phyloP scores from a whole-genome alignment of 2,329 filamentous ascomycete species.

The Trichophyton benhamiae region DNA sequence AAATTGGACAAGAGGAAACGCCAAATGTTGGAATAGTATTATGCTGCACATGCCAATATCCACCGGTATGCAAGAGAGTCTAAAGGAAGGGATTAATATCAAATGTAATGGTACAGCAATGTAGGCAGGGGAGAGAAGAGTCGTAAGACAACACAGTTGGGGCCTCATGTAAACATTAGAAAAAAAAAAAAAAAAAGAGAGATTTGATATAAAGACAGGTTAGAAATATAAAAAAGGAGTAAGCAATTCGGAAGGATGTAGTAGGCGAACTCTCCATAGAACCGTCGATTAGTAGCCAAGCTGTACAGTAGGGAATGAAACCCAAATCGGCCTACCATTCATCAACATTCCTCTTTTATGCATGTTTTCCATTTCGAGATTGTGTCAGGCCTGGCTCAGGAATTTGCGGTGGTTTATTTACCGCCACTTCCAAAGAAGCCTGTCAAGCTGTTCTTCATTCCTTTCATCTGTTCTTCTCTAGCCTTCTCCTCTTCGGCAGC shows the following conservation, averaged over 20 bases:
- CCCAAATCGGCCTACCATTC: not conserved
- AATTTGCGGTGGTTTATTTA: not conserved
- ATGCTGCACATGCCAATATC: not conserved
- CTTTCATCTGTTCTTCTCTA: slow-evolving; percentile 81
- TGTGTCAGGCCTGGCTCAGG: not conserved
- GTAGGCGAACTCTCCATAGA: not conserved
- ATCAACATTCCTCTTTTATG: not conserved
- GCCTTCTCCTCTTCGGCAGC: slow-evolving; percentile 75
- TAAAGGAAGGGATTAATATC: not conserved
- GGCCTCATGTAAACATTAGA: not conserved
- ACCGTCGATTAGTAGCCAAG: not conserved
- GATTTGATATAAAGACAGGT: not conserved
- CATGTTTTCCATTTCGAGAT: not conserved
- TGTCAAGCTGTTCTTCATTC: slow-evolving; percentile 70
- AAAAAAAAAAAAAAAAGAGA: no score
- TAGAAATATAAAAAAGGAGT: not conserved
- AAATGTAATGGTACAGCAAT: not conserved
- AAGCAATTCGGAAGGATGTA: not conserved
- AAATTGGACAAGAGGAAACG: not conserved
- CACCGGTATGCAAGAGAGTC: not conserved
- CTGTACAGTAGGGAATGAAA: not conserved
- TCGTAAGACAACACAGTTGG: not conserved
- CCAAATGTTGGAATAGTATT: not conserved
- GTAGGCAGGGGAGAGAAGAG: not conserved
- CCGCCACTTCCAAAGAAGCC: slow-evolving; percentile 37